Evolutionary conservation across 176 grass and related monocot species (phyloP), one percentile per base, ranked within the genome.

Genomic region (Ensete glaucum): DNA sequence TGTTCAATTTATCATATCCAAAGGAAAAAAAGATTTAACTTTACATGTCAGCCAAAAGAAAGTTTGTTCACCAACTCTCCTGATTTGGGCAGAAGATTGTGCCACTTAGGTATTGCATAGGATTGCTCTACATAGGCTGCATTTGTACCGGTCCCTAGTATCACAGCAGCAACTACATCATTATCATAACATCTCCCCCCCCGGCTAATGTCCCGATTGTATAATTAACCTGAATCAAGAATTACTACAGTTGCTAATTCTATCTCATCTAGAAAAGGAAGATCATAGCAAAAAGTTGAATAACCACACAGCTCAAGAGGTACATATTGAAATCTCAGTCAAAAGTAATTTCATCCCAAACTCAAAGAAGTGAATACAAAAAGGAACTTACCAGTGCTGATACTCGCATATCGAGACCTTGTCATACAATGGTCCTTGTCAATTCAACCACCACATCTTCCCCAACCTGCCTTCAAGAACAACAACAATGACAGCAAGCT

Each of bases 61-160:
- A 77, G 22, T 24, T 27, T 24, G 74, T 80, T 92, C 43, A 96
- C 92, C 86, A 92, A 92, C 17, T 96, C 71, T 74, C 92, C 92
- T 68, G 92, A 96, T 78, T 52, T 91, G 82, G 92, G 89, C 68
- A 87, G 81, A 71, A 66, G 68, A 1, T 84, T 89, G 3, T 82
- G 82, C 92, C 92, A 92, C 80, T 92, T 96, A n/a, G 89, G 92
- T 89, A 96, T 92, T 58, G 51, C 82, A 77, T 83, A 76, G 56
- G 82, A 89, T 65, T 83, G 82, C 73, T 92, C 92, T 73, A 92
- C 92, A 21, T 96, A 92, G 52, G 92, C 92, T 85, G 92, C 92
- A 87, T 96, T 96, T 69, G 92, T 92, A 75, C 92, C 92, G 67
- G 92, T 96, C 64, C 92, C 92, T 80, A 96, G 82, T 87, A 96